Conservation (phyloP, 2,329 filamentous ascomycete genomes). For the Byssothecium circinans region DNA sequence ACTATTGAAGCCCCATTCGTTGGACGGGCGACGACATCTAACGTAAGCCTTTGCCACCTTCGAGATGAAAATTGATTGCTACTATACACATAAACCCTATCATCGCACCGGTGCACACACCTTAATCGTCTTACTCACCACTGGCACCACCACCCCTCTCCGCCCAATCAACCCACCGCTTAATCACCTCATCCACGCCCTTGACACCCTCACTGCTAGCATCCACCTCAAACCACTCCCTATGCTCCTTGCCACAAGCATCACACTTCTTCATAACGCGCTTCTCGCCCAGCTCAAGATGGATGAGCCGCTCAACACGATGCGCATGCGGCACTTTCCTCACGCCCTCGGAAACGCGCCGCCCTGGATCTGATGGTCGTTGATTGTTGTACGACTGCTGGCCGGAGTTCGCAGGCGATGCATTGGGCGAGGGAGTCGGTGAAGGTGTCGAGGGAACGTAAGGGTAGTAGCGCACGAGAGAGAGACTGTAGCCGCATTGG, state of each 20-base stretch:
- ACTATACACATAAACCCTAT: no score
- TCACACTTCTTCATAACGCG: constrained; percentile 66
- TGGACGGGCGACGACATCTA: no score
- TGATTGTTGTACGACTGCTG: constrained; percentile 24
- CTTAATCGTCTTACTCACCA: no score
- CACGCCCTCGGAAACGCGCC: constrained; percentile 30
- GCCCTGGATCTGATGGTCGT: constrained; percentile 12
- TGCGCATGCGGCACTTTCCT: constrained; percentile 83
- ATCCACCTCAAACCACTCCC: constrained; percentile 94
- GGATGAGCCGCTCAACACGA: constrained; percentile 85
- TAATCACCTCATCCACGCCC: constrained; percentile 71
- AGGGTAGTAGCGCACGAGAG: constrained; percentile 88
- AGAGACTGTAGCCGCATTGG: constrained; percentile 88
- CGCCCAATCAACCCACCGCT: constrained; percentile 85
- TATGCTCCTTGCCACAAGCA: constrained; percentile 80
- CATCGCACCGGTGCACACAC: no score
- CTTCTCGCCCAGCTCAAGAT: constrained; percentile 75
- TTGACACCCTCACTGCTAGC: constrained; percentile 71
- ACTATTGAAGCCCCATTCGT: no score
- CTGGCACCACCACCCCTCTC: constrained; percentile 44
- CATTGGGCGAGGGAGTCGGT: constrained; percentile 26
- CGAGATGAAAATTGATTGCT: no score
- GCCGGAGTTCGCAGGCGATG: constrained; percentile 30
- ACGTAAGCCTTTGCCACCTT: no score
- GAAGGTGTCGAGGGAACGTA: constrained; percentile 56